These are phyloP conservation scores for Penicillium sp. DNA, from an alignment of 2,329 filamentous ascomycete species.

Conservation along the genomic window DNA sequence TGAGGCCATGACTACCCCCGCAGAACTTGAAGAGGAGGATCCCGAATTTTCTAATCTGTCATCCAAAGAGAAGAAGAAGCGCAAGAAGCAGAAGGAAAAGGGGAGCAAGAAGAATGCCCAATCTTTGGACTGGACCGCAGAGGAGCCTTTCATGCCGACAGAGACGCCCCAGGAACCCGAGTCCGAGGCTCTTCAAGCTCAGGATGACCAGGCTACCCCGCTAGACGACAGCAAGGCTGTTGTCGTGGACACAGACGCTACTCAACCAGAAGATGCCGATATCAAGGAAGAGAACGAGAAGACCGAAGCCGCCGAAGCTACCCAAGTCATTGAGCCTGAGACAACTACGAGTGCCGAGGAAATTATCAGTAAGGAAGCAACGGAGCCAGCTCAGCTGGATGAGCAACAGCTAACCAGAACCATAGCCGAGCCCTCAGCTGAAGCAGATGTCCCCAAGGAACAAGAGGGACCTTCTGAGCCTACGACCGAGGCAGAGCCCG, in stretches of 20 bases:
- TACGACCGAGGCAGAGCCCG: constrained; percentile 17
- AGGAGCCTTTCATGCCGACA: constrained; percentile 2
- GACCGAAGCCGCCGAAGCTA: background rate
- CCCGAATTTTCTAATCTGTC: constrained; percentile 12
- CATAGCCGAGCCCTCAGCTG: background rate
- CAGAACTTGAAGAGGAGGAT: constrained; percentile 5
- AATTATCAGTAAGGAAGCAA: constrained; percentile 6
- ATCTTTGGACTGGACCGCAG: constrained; percentile 18
- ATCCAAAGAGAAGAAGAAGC: constrained; percentile 22
- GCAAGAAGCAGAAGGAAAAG: constrained; percentile 21
- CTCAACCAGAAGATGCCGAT: background rate
- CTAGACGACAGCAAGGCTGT: background rate
- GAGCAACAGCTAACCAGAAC: background rate
- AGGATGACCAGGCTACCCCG: background rate
- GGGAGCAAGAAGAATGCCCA: constrained; percentile 22
- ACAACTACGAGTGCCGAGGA: background rate
- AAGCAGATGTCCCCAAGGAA: background rate
- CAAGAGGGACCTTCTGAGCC: constrained; percentile 8
- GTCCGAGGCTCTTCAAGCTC: background rate
- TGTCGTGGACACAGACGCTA: background rate
- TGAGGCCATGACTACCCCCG: background rate
- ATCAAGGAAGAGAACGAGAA: background rate
- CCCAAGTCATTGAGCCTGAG: background rate
- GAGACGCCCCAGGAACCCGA: constrained; percentile 10
- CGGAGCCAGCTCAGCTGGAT: background rate